Percentiles rank a stretch among this genome's conserved stretches.
These are phyloP conservation scores for Talaromyces sp. DNA, from an alignment of 2,329 filamentous ascomycete species.

Conservation along the genomic window DNA sequence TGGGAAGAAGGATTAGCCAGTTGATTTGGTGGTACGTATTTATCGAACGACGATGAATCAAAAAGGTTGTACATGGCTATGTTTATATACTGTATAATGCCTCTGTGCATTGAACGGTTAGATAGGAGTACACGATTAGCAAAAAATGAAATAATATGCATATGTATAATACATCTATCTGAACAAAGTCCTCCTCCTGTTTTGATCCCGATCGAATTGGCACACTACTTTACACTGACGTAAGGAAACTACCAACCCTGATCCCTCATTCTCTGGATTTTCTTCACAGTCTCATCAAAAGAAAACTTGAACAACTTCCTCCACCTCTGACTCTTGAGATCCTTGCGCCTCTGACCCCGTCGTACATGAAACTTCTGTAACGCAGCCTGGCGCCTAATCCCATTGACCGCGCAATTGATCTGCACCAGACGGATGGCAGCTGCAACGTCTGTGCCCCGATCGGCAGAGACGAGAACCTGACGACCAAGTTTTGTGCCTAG, in stretches of 20 bases:
- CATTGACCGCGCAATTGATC: slow-evolving; percentile 29
- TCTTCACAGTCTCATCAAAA: slow-evolving; percentile 40
- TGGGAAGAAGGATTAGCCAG: slow-evolving; percentile 40
- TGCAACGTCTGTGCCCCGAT: slow-evolving; percentile 30
- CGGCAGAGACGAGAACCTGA: slow-evolving; percentile 34
- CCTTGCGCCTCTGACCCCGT: slow-evolving; percentile 41
- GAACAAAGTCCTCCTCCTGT: background rate
- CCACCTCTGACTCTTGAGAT: slow-evolving; percentile 39
- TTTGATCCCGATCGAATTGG: background rate
- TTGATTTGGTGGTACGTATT: no score
- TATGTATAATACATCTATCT: slow-evolving; percentile 12
- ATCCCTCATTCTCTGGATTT: slow-evolving; percentile 43
- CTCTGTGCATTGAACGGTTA: background rate
- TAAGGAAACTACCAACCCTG: slow-evolving; percentile 42
- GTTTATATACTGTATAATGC: background rate
- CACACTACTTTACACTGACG: background rate
- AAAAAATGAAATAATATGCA: background rate
- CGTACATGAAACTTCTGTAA: slow-evolving; percentile 42
- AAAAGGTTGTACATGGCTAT: background rate
- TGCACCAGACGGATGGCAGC: slow-evolving; percentile 29
- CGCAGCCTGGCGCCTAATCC: slow-evolving; percentile 29
- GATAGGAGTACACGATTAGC: background rate
- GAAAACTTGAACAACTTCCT: slow-evolving; percentile 44
- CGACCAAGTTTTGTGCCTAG: slow-evolving; percentile 37
- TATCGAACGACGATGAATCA: background rate